Evolutionary conservation across 2,329 filamentous ascomycete species (phyloP).

Genomic region (Neofusicoccum parvum): DNA sequence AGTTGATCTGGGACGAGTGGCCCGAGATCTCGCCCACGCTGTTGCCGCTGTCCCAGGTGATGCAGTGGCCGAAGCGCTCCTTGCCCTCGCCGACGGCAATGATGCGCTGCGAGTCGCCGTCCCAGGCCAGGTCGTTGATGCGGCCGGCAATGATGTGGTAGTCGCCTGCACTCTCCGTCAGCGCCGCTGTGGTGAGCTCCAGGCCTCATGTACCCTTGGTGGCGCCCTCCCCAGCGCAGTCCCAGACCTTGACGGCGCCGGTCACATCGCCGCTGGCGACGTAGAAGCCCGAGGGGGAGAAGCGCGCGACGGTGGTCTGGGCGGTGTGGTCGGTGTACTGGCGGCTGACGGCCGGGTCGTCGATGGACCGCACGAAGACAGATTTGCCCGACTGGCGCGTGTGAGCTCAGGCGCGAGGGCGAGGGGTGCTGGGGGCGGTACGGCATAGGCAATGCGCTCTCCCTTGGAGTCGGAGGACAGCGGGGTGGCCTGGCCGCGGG

Average conservation of each 20-base stretch:
- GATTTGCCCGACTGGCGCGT: slow-evolving; percentile 83
- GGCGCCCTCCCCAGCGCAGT: slow-evolving; percentile 78
- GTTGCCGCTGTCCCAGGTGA: slow-evolving; percentile 92
- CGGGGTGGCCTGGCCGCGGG: slow-evolving; percentile 83
- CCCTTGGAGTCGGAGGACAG: slow-evolving; percentile 87
- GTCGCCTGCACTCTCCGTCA: slow-evolving; percentile 59
- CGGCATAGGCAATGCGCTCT: slow-evolving; percentile 89
- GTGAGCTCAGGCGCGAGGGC: neutral
- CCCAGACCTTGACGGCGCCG: slow-evolving; percentile 89
- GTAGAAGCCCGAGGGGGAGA: slow-evolving; percentile 93
- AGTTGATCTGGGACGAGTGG: slow-evolving; percentile 88
- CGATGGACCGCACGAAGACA: slow-evolving; percentile 92
- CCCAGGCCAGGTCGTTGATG: slow-evolving; percentile 97
- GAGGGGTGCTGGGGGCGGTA: slow-evolving; percentile 47
- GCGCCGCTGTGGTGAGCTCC: neutral
- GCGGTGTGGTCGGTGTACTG: slow-evolving; percentile 93
- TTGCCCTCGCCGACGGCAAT: slow-evolving; percentile 96
- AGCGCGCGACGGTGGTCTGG: slow-evolving; percentile 87
- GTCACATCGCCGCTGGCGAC: slow-evolving; percentile 87
- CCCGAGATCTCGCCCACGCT: slow-evolving; percentile 92
- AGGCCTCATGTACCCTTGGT: slow-evolving; percentile 65
- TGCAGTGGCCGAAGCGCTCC: slow-evolving; percentile 89
- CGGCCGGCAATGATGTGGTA: slow-evolving; percentile 92
- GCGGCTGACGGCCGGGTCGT: slow-evolving; percentile 78
- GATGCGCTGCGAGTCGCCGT: slow-evolving; percentile 92